Conservation (phyloP, 805 yeast species). For the Scheffersomyces coipomensis region DNA sequence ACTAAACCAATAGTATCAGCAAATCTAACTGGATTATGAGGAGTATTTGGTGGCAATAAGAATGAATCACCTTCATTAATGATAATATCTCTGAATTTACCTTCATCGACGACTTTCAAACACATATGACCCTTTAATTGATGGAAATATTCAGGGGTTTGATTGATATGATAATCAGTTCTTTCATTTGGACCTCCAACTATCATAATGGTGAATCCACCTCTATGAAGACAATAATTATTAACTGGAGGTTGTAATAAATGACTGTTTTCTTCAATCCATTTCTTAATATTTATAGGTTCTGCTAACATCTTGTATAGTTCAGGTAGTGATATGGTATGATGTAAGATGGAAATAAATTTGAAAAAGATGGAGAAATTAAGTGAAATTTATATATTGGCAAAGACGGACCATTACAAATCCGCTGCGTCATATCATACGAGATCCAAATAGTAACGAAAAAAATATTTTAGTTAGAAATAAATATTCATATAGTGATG, state of each 20-base stretch:
- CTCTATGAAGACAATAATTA: slow-evolving; percentile 84
- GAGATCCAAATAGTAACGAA: too few species aligned
- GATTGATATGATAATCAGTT: slow-evolving; percentile 90
- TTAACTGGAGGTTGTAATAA: slow-evolving; percentile 89
- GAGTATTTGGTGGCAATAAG: slow-evolving; percentile 77
- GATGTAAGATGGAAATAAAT: too few species aligned
- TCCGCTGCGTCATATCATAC: too few species aligned
- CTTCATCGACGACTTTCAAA: slow-evolving; percentile 70
- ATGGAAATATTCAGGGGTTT: slow-evolving; percentile 92
- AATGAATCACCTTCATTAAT: slow-evolving; percentile 89
- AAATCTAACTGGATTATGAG: slow-evolving; percentile 88
- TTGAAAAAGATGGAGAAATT: too few species aligned
- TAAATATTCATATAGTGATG: too few species aligned
- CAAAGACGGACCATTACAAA: too few species aligned
- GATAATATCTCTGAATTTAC: slow-evolving; percentile 68
- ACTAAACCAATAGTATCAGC: slow-evolving; percentile 87
- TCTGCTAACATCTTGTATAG: slow-evolving; percentile 50
- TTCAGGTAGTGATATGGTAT: too few species aligned
- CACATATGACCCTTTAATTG: slow-evolving; percentile 87
- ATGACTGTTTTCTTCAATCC: slow-evolving; percentile 77
- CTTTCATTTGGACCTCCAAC: slow-evolving; percentile 96
- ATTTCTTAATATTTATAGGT: slow-evolving; percentile 75
- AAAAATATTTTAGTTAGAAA: too few species aligned
- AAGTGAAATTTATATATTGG: too few species aligned
- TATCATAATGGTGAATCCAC: slow-evolving; percentile 92